Evolutionary conservation across 2,329 filamentous ascomycete genomes (phyloP).

Genomic region (Diaporthe sp.): DNA sequence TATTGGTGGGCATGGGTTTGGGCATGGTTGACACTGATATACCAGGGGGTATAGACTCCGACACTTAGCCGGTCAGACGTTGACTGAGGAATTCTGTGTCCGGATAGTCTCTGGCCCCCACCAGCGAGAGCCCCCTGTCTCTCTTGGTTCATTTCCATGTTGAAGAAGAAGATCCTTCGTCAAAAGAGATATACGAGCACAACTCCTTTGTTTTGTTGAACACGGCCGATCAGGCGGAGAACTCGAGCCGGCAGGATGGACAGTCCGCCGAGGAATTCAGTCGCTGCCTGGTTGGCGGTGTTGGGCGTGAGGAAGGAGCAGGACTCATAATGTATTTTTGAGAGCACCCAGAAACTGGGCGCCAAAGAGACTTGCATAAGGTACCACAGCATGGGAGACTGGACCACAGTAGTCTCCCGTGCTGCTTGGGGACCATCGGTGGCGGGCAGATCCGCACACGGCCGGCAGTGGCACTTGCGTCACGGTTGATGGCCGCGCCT

Average conservation of each 20-base stretch:
- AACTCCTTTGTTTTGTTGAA: background rate
- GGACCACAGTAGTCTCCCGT: too few relatives aligned
- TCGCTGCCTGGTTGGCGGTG: background rate
- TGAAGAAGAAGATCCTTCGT: constrained; percentile 21
- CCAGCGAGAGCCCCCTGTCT: constrained; percentile 2
- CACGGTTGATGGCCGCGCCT: background rate
- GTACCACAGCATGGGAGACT: background rate
- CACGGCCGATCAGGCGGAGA: background rate
- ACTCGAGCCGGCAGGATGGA: constrained; percentile 6
- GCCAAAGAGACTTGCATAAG: background rate
- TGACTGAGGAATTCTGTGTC: constrained; percentile 27
- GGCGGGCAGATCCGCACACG: background rate
- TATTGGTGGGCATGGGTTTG: background rate
- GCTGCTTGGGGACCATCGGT: background rate
- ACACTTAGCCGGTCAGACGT: constrained; percentile 13
- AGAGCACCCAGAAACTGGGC: background rate
- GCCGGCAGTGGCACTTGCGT: background rate
- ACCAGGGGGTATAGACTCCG: background rate
- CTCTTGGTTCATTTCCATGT: background rate
- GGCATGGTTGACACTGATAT: background rate
- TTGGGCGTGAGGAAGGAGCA: background rate
- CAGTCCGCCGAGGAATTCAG: constrained; percentile 12
- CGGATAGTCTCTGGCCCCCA: background rate
- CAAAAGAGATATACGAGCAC: background rate
- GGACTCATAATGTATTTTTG: background rate